Base-by-base conservation (phyloP, 2,329 filamentous ascomycete genomes). In the Saccharata proteae region DNA sequence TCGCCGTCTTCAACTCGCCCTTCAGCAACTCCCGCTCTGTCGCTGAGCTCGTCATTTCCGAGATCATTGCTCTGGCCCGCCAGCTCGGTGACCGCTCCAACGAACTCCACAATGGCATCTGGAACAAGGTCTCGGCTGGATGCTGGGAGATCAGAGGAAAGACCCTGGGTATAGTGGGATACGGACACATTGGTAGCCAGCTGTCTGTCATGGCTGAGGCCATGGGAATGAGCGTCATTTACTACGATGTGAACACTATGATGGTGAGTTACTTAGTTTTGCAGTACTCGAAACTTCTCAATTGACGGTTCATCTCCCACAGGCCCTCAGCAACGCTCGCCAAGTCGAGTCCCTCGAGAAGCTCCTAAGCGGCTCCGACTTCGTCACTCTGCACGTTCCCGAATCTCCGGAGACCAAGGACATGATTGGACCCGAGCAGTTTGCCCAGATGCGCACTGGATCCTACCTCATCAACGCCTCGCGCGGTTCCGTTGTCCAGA, bases 121-220 rank as follows among this genome's bases (percentile, higher is more conserved):
- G 90, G 90, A 96, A 96, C 61, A 98, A 98, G 65, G 86, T 96
- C 49, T 93, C 85, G 64, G 71, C 73, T 48, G 86, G 81, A 52
- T 98, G 90, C 70, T 96, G 90, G 90, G 90, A 98, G 58, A 85
- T 96, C 47, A 77, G 90, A 47, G 90, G 90, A 55, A 98, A 98
- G 69, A 96, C 88, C 25, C 69, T 98, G 32, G 90, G 82, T 40
- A 96, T 98, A 48, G 76, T 98, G 42, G 90, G 90, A 17, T 98
- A 98, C 51, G 90, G 90, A 39, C 90, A 98, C 54, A 96, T 98
- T 52, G 90, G 90, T 40, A 86, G 84, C 30, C 90, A 98, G 59
- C 65, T 98, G 41, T 96, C 86, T 1, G 90, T 98, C 24, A 66
- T 98, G 40, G 86, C 90, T 16, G 90, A 98, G 59, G 77, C 88